phyloP scores from a whole-genome alignment of 2,329 filamentous ascomycete species.

The Coniochaeta sp. region DNA sequence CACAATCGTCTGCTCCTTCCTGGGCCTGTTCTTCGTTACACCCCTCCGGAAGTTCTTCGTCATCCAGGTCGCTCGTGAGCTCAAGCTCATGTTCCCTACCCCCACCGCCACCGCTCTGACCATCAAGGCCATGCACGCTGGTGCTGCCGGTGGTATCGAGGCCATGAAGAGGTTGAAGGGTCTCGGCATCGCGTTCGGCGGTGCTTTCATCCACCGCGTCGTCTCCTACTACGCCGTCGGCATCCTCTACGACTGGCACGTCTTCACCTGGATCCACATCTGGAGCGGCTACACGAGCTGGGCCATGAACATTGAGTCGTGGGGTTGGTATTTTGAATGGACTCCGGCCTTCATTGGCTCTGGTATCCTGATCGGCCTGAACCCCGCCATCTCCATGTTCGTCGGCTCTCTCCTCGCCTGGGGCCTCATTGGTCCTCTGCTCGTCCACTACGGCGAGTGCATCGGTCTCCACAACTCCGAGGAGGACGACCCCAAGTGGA shows the following conservation, averaged over 20 bases:
- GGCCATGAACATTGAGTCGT: conserved; percentile 47
- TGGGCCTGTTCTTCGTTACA: conserved; percentile 45
- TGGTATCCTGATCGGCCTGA: conserved; percentile 52
- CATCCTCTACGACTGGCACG: conserved; percentile 51
- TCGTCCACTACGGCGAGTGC: conserved; percentile 45
- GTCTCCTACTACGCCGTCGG: conserved; percentile 50
- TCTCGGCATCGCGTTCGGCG: conserved; percentile 39
- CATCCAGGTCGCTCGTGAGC: conserved; percentile 46
- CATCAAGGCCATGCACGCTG: conserved; percentile 52
- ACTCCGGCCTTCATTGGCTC: conserved; percentile 53
- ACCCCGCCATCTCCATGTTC: conserved; percentile 52
- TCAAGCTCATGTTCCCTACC: conserved; percentile 52
- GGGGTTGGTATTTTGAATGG: conserved; percentile 51
- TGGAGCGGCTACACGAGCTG: conserved; percentile 43
- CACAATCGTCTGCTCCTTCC: conserved; percentile 43
- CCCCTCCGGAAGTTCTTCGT: conserved; percentile 51
- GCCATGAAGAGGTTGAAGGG: conserved; percentile 50
- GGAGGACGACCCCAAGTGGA: conserved; percentile 32
- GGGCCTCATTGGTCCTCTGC: conserved; percentile 47
- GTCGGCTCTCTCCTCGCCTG: conserved; percentile 47
- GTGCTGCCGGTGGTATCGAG: conserved; percentile 38
- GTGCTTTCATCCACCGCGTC: conserved; percentile 42
- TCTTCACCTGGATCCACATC: conserved; percentile 46
- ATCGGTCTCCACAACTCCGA: conserved; percentile 28
- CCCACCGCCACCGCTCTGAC: conserved; percentile 52